Base-by-base conservation (phyloP, 495 filamentous ascomycete species). In the Podospora comata region DNA sequence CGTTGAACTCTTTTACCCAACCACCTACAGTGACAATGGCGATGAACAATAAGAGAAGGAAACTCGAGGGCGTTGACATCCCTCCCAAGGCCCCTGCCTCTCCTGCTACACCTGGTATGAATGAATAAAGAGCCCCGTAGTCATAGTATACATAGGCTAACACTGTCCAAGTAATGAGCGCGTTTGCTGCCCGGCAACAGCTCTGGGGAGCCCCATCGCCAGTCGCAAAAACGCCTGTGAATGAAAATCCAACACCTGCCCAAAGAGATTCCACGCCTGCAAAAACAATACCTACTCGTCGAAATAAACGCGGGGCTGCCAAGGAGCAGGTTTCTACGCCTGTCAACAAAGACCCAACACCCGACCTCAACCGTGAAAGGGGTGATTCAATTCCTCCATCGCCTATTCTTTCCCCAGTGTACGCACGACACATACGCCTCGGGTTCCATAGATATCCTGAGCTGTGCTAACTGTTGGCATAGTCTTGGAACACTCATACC, bases 181-280 rank as follows among this genome's bases (percentile, higher is more conserved):
- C 83, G 18, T 82, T 85, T 71, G 82, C 84, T 18, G 80, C 83
- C 18, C 79, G 84, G 9, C 79, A 81, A 70, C 81, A 73, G 48
- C 74, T 84, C 4, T 71, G 79, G 56, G 71, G 65, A 6, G 19
- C 18, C 28, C 57, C 60, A 20, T 61, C 58, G 58, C n/a, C 64
- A 26, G 39, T 3, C 20, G 30, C 6, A 5, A 62, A 28, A 19
- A 23, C 15, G 18, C 6, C 55, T 58, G 16, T 15, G 5, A 26
- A 9, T 58, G 0, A 9, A 5, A n/a, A 15, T 18, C 3, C 3
- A 58, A 58, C n/a, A 13, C 19, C 15, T 58, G 55, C 4, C 1
- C 3, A 9, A 11, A 20, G 26, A 13, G 55, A 19, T 58, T 2
- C 55, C 13, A 23, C 65, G 19, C 39, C 39, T 13, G 39, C 13